Base-by-base conservation (phyloP, 2,329 filamentous ascomycete species). In the Thielaviopsis euricoi region DNA sequence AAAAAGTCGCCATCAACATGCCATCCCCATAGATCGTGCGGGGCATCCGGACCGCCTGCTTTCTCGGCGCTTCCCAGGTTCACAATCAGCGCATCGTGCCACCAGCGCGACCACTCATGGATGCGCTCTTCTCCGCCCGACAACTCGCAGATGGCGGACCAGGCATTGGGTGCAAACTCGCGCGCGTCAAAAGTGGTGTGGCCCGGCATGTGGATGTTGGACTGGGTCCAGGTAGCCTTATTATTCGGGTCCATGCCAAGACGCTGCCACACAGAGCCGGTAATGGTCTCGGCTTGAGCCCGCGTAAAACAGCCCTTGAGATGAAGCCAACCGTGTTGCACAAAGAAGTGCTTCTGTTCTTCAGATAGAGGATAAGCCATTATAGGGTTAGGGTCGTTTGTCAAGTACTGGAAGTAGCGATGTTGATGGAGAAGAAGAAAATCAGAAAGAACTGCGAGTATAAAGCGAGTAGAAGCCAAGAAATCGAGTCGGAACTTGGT, bases 1-100 rank as follows among this genome's bases (percentile, higher is more conserved):
- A 87, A 87, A 67, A 85, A 86, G 63, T 87, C 83, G 9, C 83
- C 83, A 67, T 86, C 83, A 19, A 85, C 80, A 67, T 86, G 83
- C 83, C 83, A 87, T 22, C 72, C 72, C 7, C 71, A 64, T 22
- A 85, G 69, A 0, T 79, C 73, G 55, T 75, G 71, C 0, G 80
- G 80, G 40, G 73, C 68, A 2, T 75, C 67, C 9, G 74, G 71
- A 54, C 71, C 72, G 5, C 76, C 75, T 60, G 79, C 76, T 53
- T 71, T 71, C 55, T 76, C 74, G 0, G 74, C 65, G 1, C 74
- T 79, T 13, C 84, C 84, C 7, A 87, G 74, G 67, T 86, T 87
- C 48, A 87, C 81, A 64, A 87, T 87, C 58, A 86, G 76, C 3
- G 76, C 76, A 69, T 87, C 83, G 62, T 75, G 75, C 83, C 83